phyloP scores from a whole-genome alignment of 495 filamentous ascomycete species.

The Talaromyces thailandensis region DNA sequence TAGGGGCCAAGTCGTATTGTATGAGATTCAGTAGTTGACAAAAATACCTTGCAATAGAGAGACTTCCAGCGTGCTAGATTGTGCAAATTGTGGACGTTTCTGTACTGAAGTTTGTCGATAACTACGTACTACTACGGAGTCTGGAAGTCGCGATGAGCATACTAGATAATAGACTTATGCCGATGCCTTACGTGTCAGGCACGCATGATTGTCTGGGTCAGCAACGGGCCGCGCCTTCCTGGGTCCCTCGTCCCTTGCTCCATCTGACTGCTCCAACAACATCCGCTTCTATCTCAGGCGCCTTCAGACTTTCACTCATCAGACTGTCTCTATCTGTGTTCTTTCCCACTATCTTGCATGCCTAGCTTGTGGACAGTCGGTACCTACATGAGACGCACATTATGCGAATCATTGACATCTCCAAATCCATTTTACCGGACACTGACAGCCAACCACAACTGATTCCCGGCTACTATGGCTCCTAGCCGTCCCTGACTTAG shows the following conservation, averaged over 20 bases:
- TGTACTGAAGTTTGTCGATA: too few relatives aligned
- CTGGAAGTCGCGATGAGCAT: too few relatives aligned
- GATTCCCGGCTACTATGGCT: neutral
- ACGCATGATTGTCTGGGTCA: neutral
- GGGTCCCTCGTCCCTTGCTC: neutral
- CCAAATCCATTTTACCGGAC: neutral
- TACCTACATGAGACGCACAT: neutral
- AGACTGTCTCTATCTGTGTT: neutral
- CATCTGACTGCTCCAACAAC: neutral
- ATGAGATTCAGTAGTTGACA: neutral
- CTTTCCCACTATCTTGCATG: neutral
- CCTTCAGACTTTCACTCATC: neutral
- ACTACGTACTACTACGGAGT: too few relatives aligned
- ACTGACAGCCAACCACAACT: neutral
- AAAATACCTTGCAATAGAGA: neutral
- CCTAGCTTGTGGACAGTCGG: neutral
- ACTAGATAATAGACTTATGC: neutral
- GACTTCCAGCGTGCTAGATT: too few relatives aligned
- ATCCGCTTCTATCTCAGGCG: neutral
- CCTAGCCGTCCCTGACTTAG: slow-evolving; percentile 4
- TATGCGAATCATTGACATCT: neutral
- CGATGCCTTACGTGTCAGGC: neutral
- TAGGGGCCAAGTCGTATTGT: neutral
- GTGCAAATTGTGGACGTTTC: too few relatives aligned
- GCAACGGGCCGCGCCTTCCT: neutral